Evolutionary conservation across 805 yeast genomes (phyloP), one percentile per base, ranked within the genome.

Genomic region (Ogataea salicorniae): DNA sequence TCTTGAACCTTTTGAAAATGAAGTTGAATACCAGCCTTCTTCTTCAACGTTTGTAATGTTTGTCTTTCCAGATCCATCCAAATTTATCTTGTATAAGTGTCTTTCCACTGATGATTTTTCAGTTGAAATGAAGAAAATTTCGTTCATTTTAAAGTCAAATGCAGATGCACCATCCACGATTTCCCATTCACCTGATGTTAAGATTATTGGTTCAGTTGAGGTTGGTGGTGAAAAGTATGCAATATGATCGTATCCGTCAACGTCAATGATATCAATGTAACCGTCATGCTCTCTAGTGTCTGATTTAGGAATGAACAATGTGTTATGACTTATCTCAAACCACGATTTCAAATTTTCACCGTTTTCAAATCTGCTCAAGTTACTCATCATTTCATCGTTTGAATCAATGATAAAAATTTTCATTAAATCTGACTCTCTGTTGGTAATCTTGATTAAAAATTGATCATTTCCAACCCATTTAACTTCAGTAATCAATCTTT

Each of bases 181-280:
- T 64, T 94, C 99, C 96, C 96, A 94, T 0, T 76, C 67, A 6
- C 99, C 99, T 3, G 66, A 48, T 1, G 94, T 87, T 41, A 95
- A 74, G 20, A 84, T 62, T 2, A 57, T 58, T 4, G 88, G 88
- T 15, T 67, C 64, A 0, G 79, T 52, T 5, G 83, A 63, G 23
- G 75, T 71, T 2, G 89, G 80, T 5, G 96, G 94, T 2, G 87
- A 71, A 62, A 81, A 94, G 64, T 85, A 91, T 0, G 90, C 98
- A 52, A 94, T 71, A 64, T 94, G 99, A 52, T 75, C 75, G 63
- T 74, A 80, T 0, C 83, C 83, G 50, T 79, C 73, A 23, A 79
- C 70, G 5, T 81, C 81, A 16, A 84, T 70, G 1, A 91, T 76
- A 63, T 94, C 99, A 48, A 94, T 77, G 65, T 94, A 94, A 1